Evolutionary conservation across 352 stramenopile species (phyloP), one percentile per base, ranked within the genome.

Genomic region (Phytophthora niederhauseri): DNA sequence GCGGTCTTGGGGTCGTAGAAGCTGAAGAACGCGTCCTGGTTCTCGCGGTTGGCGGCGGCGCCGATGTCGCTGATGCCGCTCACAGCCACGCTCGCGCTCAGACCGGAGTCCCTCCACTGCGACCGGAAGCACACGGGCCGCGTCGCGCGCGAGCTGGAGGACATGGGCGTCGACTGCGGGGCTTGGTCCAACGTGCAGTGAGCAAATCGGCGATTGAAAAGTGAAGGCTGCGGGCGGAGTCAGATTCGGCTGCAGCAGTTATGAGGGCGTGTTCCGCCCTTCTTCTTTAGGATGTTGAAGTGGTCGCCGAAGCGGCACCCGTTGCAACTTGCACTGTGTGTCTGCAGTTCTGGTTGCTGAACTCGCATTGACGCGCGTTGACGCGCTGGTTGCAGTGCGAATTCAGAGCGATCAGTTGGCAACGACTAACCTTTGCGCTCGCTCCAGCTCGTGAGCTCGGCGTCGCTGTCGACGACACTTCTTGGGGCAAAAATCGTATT

Each of bases 1-100:
- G 64, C 50, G 30, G 78, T 67, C n/a, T 62, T 63, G 15, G 55
- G 45, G 26, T 89, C 71, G 46, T 72, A 67, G 45, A 85, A 86
- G 26, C 86, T 77, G 66, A 97, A 96, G 76, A 90, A 95, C 22
- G 91, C 84, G 64, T 98, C 93, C 76, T 98, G 93, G 72, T 98
- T 98, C 66, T 87, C 74, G 26, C 68, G 59, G 51, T 77, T 77
- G 58, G 84, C 75, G n/a, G 71, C 67, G 55, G 80, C 78, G 14
- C 88, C 88, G 0, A 81, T 75, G 62, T 92, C 77, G 12, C 78
- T 90, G 61, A 87, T 64, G 24, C 82, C 85, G 36, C 81, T 88
- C 26, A 71, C 80, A 0, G 72, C 75, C 24, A 84, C 66, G 20
- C 43, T 62, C 50, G 57, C 64, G 38, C 36, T 5, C 19, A 69